Evolutionary conservation across 1,284 basidiomycete genomes (phyloP), one percentile per base, ranked within the genome.

Genomic region (Sporisorium scitamineum): DNA sequence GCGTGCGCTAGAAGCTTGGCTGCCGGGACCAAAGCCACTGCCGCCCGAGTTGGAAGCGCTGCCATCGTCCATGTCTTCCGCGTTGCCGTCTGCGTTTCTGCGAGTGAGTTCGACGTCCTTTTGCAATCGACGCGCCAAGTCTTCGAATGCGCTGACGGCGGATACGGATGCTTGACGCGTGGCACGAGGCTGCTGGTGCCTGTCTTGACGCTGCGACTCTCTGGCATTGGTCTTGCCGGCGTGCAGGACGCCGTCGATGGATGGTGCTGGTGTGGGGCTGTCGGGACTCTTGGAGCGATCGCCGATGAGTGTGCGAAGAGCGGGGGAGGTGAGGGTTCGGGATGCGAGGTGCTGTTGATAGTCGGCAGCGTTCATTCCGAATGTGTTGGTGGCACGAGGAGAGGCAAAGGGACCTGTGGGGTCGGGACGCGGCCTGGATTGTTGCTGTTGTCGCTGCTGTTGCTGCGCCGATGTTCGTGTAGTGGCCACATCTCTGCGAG

Each of bases 261-360:
- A 72, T 18, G 74, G 69, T 3, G 70, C 70, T 0, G 74, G 74
- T 3, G 69, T 76, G 2, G 74, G 74, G 32, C 74, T 76, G 41
- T 76, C 74, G 8, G 74, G 74, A 24, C 70, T 72, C 50, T 70
- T 69, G 34, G 74, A 69, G 14, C 74, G 74, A 34, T 76, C 74
- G 31, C 70, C 74, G 24, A 76, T 71, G 31, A 76, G 58, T 3
- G 73, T 76, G 27, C 73, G 63, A 27, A 76, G 31, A 6, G 73
- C 73, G 11, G 73, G 73, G 10, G 73, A 76, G 18, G 73, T 76
- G 16, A 76, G 58, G 1, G 73, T 76, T 9, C 73, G 48, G 5
- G 73, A 76, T 8, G 68, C 69, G 16, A 76, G 61, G 42, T 76
- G 73, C 56, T 76, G 73, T 14, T 76, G 73, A 24, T 76, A 76